Evolutionary conservation across 1,284 basidiomycete genomes (phyloP).

Genomic region (Ceratobasidium sp.): DNA sequence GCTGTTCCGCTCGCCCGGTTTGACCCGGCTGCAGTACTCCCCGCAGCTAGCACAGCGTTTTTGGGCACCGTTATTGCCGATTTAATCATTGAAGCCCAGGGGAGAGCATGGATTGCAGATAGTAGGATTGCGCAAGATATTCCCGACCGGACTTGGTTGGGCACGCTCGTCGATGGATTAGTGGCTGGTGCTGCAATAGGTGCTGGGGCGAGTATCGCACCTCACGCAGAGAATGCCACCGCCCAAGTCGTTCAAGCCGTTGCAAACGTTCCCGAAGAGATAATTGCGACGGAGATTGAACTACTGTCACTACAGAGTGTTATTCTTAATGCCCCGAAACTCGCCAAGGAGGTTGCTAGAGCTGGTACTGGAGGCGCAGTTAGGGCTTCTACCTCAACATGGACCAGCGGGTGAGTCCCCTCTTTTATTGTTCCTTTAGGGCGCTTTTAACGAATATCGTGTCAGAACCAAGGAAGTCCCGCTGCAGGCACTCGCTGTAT

Average conservation of each 20-base stretch:
- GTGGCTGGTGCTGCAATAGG: conserved; percentile 29
- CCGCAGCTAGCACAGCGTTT: conserved; percentile 16
- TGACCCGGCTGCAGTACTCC: background rate
- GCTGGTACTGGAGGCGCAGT: conserved; percentile 38
- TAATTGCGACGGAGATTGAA: conserved; percentile 25
- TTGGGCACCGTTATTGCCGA: conserved; percentile 38
- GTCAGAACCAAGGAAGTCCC: no score
- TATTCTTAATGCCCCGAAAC: conserved; percentile 16
- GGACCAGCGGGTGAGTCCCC: no score
- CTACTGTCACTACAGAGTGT: conserved; percentile 29
- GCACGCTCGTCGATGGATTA: conserved; percentile 29
- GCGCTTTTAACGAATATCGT: no score
- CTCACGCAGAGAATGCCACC: conserved; percentile 35
- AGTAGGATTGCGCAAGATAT: conserved; percentile 26
- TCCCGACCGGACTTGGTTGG: conserved; percentile 7
- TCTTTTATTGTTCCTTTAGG: no score
- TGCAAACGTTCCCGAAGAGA: conserved; percentile 28
- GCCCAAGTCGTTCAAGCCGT: background rate
- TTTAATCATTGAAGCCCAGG: conserved; percentile 17
- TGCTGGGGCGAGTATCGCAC: conserved; percentile 27
- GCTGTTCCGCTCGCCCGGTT: conserved; percentile 15
- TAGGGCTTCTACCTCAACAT: conserved; percentile 12
- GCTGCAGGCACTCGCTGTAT: background rate
- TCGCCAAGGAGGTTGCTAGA: conserved; percentile 19
- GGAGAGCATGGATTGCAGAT: conserved; percentile 24